Evolutionary conservation across 2,329 filamentous ascomycete species (phyloP).

Genomic region (Periglandula ipomoeae): DNA sequence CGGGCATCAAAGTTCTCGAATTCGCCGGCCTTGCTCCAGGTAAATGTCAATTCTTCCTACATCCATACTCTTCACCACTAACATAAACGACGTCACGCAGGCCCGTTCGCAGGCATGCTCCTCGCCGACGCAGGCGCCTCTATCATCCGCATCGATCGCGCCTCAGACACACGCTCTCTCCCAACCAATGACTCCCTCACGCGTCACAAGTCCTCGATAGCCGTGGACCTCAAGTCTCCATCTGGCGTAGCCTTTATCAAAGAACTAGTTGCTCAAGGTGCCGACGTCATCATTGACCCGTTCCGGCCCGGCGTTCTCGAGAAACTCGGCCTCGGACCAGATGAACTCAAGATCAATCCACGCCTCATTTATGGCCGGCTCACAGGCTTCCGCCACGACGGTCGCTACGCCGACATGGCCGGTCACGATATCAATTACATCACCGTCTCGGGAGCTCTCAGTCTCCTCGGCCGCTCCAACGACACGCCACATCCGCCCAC

Average conservation of each 20-base stretch:
- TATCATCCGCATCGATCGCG: conserved; percentile 77
- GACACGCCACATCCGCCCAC: conserved; percentile 68
- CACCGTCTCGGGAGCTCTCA: conserved; percentile 72
- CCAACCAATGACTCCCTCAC: conserved; percentile 65
- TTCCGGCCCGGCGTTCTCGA: conserved; percentile 89
- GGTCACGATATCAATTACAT: conserved; percentile 97
- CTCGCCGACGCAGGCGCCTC: conserved; percentile 84
- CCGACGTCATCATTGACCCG: conserved; percentile 87
- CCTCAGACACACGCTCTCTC: conserved; percentile 19
- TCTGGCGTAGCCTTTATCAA: conserved; percentile 57
- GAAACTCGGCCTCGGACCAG: conserved; percentile 68
- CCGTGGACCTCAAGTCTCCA: conserved; percentile 65
- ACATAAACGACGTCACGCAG: conserved; percentile 32
- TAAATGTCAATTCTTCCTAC: conserved; percentile 21
- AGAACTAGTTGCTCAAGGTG: conserved; percentile 54
- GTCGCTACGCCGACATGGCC: conserved; percentile 78
- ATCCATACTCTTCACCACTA: too few relatives aligned
- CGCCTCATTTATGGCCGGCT: conserved; percentile 74
- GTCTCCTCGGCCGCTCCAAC: conserved; percentile 60
- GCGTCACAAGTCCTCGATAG: conserved; percentile 71
- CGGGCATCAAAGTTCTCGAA: conserved; percentile 48
- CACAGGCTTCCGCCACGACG: conserved; percentile 83
- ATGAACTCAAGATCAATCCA: conserved; percentile 56
- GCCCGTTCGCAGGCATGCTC: conserved; percentile 80
- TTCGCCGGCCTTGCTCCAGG: conserved; percentile 55